Evolutionary conservation across 139 green algal genomes (phyloP), one percentile per base, ranked within the genome.

Genomic region (Haematococcus lacustris): DNA sequence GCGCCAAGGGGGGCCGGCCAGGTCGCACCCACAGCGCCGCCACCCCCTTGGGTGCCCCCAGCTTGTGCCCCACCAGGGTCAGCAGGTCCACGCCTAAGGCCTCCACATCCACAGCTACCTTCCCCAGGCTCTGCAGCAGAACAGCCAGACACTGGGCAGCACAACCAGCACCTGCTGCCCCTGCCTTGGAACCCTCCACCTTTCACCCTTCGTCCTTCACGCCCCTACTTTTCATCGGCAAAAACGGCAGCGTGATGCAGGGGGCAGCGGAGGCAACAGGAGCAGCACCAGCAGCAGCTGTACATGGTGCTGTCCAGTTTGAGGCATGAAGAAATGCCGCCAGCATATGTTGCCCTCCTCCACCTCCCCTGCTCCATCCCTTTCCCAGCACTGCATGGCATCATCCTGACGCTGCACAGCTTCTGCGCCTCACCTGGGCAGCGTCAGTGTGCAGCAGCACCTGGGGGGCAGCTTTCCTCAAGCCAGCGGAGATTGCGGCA

Each of bases 11-110:
- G 9, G 86, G 74, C 7, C 88, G 84, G 1, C 61, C 87, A 0
- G 59, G 39, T 69, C 81, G 74, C 3, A 94, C 71, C 70, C 86
- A 96, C 39, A 96, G 78, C 47, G 89, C 91, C 30, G 84, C 90
- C 32, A 96, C 79, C 0, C 89, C 90, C 74, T 96, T 96, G 38
- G 91, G 88, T 5, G 89, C 91, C 0, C 91, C 91, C 79, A 96
- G 91, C 77, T 94, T 94, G 79, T 94, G 88, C 0, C 89, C 88
- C 28, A 93, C 88, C 35, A 86, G 38, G 0, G 91, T 96, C 26
- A 92, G 71, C 68, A 90, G 41, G 71, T 96, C 90, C 9, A 96
- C 86, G 0, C 80, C 80, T 53, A 96, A 77, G 17, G 75, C 53
- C 53, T 75, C 3, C 3, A 95, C 88, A 38, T 95, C 79, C 13